Percentiles rank a stretch among this genome's conserved stretches.
These are phyloP conservation scores for Colletotrichum gloeosporioides DNA, from an alignment of 2,329 filamentous ascomycete species.

Conservation along the genomic window DNA sequence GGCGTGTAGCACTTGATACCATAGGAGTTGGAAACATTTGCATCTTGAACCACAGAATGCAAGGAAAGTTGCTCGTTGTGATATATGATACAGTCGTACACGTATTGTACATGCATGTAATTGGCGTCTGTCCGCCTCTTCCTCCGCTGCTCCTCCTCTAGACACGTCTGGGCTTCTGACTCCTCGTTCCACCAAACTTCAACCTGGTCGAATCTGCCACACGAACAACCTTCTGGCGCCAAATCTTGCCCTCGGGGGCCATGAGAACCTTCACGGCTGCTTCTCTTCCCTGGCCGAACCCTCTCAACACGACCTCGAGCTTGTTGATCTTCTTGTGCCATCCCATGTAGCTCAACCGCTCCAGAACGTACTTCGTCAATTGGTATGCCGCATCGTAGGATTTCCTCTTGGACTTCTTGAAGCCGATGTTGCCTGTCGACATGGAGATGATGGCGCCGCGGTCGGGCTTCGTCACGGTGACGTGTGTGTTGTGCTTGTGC, in stretches of 20 bases:
- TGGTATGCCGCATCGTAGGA: constrained; percentile 94
- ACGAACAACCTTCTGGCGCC: constrained; percentile 77
- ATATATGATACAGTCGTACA: constrained; percentile 39
- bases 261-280: constrained; percentile 89
- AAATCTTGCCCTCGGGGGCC: constrained; percentile 79
- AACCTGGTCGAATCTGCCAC: constrained; percentile 87
- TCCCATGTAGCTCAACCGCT: constrained; percentile 82
- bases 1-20: constrained; percentile 22
- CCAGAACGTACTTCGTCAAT: constrained; percentile 81
- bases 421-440: constrained; percentile 89
- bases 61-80: constrained; percentile 23
- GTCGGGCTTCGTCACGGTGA: constrained; percentile 86
- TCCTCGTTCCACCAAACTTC: constrained; percentile 95
- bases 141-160: constrained; percentile 25
- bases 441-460: constrained; percentile 80
- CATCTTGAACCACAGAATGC: constrained; percentile 12
- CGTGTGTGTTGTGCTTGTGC: constrained; percentile 93
- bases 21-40: constrained; percentile 12
- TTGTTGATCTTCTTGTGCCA: constrained; percentile 76
- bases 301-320: constrained; percentile 82
- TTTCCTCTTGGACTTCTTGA: constrained; percentile 79
- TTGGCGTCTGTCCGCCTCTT: not conserved
- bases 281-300: constrained; percentile 87
- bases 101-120: constrained; percentile 38
- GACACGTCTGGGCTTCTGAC: constrained; percentile 82